These are phyloP conservation scores for Acanthochlamys bracteata DNA, from an alignment of 106 monocot genomes.

Conservation along the genomic window DNA sequence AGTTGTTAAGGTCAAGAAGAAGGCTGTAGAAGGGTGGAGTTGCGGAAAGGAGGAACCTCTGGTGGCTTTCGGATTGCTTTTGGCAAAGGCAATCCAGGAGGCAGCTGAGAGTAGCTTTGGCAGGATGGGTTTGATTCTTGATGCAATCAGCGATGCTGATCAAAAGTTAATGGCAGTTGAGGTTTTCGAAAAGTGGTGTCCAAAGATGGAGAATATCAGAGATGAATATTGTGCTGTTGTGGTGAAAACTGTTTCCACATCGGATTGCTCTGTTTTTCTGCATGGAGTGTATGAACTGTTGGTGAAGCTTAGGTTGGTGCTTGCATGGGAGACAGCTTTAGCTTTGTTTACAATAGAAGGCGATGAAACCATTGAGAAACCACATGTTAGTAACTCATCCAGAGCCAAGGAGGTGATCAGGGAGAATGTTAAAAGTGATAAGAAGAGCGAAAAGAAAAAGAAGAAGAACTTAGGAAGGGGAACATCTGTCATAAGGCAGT, in stretches of 20 bases:
- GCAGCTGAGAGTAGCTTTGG: conserved; percentile 47
- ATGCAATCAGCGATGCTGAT: conserved; percentile 22
- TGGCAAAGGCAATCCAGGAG: conserved; percentile 31
- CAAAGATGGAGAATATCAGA: conserved; percentile 24
- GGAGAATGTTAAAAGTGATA: conserved; percentile 49
- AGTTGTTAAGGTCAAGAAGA: conserved; percentile 38
- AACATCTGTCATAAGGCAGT: conserved; percentile 49
- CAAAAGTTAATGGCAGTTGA: conserved; percentile 12
- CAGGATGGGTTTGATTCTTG: conserved; percentile 25
- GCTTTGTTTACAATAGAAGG: conserved; percentile 62
- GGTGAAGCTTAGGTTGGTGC: conserved; percentile 45
- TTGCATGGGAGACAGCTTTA: conserved; percentile 79
- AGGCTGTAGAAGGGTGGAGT: conserved; percentile 9
- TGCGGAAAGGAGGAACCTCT: conserved; percentile 40
- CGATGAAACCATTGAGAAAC: conserved; percentile 70
- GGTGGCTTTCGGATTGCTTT: conserved; percentile 18
- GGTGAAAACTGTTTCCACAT: conserved; percentile 13
- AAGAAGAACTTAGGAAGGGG: conserved; percentile 75
- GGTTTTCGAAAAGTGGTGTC: conserved; percentile 23
- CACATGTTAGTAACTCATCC: conserved; percentile 6
- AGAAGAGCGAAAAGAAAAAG: conserved; percentile 69
- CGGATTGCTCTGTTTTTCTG: conserved; percentile 28
- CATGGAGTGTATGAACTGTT: conserved; percentile 32
- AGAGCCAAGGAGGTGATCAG: conserved; percentile 24
- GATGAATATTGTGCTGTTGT: conserved; percentile 21